Evolutionary conservation across 2,329 filamentous ascomycete genomes (phyloP), one percentile per base, ranked within the genome.

Genomic region (Chaetomium sp.): DNA sequence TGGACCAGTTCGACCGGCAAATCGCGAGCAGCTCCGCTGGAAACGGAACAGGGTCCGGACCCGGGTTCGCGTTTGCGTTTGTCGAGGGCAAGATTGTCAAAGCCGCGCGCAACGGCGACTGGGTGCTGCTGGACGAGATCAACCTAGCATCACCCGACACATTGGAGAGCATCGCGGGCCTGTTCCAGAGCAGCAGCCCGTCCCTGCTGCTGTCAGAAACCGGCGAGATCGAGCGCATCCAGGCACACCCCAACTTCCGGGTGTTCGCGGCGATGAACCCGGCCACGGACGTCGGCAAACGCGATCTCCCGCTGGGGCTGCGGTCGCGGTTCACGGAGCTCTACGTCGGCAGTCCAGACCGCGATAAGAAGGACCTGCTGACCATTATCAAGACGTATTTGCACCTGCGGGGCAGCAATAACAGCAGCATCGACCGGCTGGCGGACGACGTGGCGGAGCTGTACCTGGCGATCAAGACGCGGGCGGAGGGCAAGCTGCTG

Each of bases 231-330:
- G 90, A 97, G 70, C 84, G 91, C 61, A 86, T 99, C 38, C 80
- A 86, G 58, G 94, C 91, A 0, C 92, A 99, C 70, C 86, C 90
- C 0, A 85, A 96, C 61, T 99, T 99, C 70, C 85, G 94, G 41
- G 88, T 99, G 11, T 99, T 99, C 67, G 95, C 89, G 51, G 94
- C 95, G 34, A 99, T 99, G 94, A 99, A 99, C 67, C 94, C 94
- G 35, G 94, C 94, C 5, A 99, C 94, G 3, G 94, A 99, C 74
- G 85, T 96, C 54, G 94, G 95, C 58, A 99, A 99, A 73, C 86
- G 92, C 54, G 94, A 99, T 70, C 76, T 99, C 12, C 91, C 92
- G 0, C 84, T 89, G 53, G 91, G 92, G 5, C 33, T 65, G 54
- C 53, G 64, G 42, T 65, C 64, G 8, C 83, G 91, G 49, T 99